These are phyloP conservation scores for Lentinus brumalis DNA, from an alignment of 768 basidiomycete species.

Conservation along the genomic window DNA sequence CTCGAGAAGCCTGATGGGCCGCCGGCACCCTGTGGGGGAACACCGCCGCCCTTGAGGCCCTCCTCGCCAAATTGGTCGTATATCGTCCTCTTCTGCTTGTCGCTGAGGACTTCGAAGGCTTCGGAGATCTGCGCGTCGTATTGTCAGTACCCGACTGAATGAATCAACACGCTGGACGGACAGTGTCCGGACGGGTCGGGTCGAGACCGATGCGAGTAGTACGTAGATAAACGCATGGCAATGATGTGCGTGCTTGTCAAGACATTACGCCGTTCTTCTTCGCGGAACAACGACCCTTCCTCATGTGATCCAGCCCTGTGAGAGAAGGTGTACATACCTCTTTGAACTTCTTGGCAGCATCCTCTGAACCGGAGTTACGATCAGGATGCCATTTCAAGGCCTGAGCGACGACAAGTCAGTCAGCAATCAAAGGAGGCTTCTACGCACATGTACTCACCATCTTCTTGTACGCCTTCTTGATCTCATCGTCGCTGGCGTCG, in stretches of 20 bases:
- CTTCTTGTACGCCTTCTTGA: slow-evolving; percentile 96
- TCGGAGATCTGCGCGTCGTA: slow-evolving; percentile 71
- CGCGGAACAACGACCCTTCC: no score
- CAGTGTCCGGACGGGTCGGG: no score
- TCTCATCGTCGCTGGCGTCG: slow-evolving; percentile 77
- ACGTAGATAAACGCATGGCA: background rate
- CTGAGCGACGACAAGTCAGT: slow-evolving; percentile 31
- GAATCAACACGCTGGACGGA: no score
- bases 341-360: slow-evolving; percentile 89
- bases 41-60: slow-evolving; percentile 79
- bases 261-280: no score
- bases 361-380: slow-evolving; percentile 83
- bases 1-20: slow-evolving; percentile 43
- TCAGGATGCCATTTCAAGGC: slow-evolving; percentile 97
- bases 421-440: no score
- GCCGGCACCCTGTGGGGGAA: slow-evolving; percentile 50
- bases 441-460: slow-evolving; percentile 52
- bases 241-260: no score
- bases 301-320: no score
- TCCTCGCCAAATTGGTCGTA: slow-evolving; percentile 97
- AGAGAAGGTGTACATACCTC: slow-evolving; percentile 49
- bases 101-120: slow-evolving; percentile 93
- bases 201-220: no score
- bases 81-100: slow-evolving; percentile 78
- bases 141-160: background rate